Conservation (phyloP, 78 protist species). For the Dictyostelium citrinum region DNA sequence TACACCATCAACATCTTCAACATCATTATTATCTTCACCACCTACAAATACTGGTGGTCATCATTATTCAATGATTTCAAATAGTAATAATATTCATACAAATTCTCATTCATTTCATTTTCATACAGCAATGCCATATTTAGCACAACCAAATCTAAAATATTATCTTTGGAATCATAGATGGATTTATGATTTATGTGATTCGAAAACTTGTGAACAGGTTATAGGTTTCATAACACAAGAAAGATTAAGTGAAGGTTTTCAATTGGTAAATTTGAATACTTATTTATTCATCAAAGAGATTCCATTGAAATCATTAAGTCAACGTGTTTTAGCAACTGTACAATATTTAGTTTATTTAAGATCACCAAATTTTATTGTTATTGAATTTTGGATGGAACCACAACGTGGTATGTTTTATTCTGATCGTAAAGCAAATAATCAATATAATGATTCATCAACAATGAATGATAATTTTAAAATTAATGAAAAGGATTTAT, state of each 20-base stretch:
- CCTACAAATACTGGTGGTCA: not conserved
- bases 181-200: constrained; percentile 67
- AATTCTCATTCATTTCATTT: constrained; percentile 53
- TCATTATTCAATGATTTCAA: not conserved
- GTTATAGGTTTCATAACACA: constrained; percentile 44
- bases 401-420: constrained; percentile 64
- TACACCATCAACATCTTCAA: not conserved
- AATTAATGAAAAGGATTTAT: constrained; percentile 28
- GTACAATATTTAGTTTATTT: constrained; percentile 50
- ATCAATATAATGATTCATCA: not conserved
- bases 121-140: constrained; percentile 23
- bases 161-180: constrained; percentile 43
- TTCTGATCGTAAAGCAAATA: not conserved
- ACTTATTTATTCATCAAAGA: constrained; percentile 61
- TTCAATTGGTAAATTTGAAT: constrained; percentile 25
- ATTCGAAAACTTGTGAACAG: constrained; percentile 40
- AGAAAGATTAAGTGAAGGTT: constrained; percentile 69
- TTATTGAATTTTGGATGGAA: constrained; percentile 77
- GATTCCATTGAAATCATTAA: not conserved
- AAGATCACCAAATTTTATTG: constrained; percentile 42
- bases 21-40: not conserved
- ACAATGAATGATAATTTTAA: not conserved
- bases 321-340: not conserved
- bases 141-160: constrained; percentile 32
- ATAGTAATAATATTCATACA: constrained; percentile 19